Base-by-base conservation (phyloP, 2,329 filamentous ascomycete genomes). In the Penicillium sp. region DNA sequence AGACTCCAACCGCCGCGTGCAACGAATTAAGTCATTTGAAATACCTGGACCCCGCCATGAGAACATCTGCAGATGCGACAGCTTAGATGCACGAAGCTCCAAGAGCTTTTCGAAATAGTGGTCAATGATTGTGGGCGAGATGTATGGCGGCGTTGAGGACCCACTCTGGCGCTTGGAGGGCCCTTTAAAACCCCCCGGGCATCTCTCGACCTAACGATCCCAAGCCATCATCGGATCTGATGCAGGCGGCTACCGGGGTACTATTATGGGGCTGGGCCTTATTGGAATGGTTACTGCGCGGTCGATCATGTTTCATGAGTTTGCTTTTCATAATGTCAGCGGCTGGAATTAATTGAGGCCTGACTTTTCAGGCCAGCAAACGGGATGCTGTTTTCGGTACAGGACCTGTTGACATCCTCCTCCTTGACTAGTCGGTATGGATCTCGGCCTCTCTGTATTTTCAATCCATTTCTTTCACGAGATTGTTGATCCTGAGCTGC, bases 81-180 rank as follows among this genome's bases (percentile, higher is more conserved):
- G 41, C 28, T n/a, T 10, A 47, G 38, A n/a, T 18, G 12, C 33
- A 38, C 42, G 28, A 28, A 52, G 47, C 34, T 47, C 29, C 39
- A 15, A 23, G 38, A 51, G 38, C 45, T 44, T 24, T 26, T 39
- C 45, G 23, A 50, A 16, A 9, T 6, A 21, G 6, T 18, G 6
- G 9, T 39, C 12, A 42, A 26, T 26, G n/a, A 42, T 39, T 21
- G 9, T 18, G 16, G 36, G 16, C 18, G 16, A 16, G 34, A 5
- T 21, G 18, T 38, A 21, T 10, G 34, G n/a, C 15, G 33, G 34
- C 9, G 34, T 21, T 39, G 36, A 21, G 10, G 49, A 49, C 56
- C 66, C 63, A 65, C 65, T 46, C 24, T 48, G 62, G 67, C 67
- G 67, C 66, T 61, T 69, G 61, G 58, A 56, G 41, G 12, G 7